Evolutionary conservation across 768 basidiomycete species (phyloP), one percentile per base, ranked within the genome.

Genomic region (Russula olivacea): DNA sequence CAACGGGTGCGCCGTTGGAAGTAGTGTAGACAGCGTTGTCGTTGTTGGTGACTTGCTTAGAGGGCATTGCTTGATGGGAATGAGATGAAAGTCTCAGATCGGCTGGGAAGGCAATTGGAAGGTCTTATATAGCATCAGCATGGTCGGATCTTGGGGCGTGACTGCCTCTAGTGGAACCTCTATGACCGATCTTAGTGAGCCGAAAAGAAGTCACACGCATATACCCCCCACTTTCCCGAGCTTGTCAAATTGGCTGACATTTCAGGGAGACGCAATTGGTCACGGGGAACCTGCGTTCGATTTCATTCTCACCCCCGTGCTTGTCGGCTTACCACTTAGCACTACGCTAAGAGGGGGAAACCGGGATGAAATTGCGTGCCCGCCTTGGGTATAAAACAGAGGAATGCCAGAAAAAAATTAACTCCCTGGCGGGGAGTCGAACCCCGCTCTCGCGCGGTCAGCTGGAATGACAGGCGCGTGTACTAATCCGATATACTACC

Each of bases 1-100:
- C 75, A 56, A 86, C 86, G 55, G 91, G 85, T 9, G 85, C 87
- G 69, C 93, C 93, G 69, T 83, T 91, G 57, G 90, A 92, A 58
- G 91, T 90, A 69, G 91, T 94, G 81, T 93, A 95, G 61, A 80
- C 69, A 21, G 85, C 83, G 65, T 78, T 77, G 75, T 87, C 85
- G 66, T 78, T 80, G 40, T 77, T 74, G 71, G 80, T 76, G 52
- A 87, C 82, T 72, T 85, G 80, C 61, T 81, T 67, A 66, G 88
- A 82, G 68, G 89, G 82, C 89, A 91, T 91, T 2, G 55, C 21
- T 45, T 41, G 40, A 45, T 32, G 28, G 12, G 4, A 4, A 23
- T 10, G 17, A 41, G 54, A 40, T 25, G 28, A 45, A 23, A 21
- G 28, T 1, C 10, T 41, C 3, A 11, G 38, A 19, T 4, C 17